Evolutionary conservation across 2,329 filamentous ascomycete species (phyloP).

Genomic region (Trichoderma lentiforme): DNA sequence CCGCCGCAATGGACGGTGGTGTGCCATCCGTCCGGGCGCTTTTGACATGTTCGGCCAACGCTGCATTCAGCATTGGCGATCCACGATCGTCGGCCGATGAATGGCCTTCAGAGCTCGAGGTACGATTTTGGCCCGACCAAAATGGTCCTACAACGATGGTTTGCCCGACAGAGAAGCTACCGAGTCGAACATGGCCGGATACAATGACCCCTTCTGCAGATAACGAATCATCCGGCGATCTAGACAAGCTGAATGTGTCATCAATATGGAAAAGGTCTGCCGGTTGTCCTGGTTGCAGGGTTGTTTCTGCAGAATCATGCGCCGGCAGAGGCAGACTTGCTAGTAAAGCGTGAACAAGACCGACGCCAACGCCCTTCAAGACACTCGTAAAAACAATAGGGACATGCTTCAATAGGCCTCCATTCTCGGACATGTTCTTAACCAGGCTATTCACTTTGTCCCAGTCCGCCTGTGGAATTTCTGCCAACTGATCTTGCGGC

Average conservation of each 20-base stretch:
- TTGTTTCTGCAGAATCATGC: conserved; percentile 52
- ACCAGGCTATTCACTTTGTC: conserved; percentile 56
- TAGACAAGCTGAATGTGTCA: conserved; percentile 76
- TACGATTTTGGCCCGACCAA: conserved; percentile 47
- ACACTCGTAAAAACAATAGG: conserved; percentile 87
- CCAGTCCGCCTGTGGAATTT: conserved; percentile 54
- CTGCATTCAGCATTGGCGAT: conserved; percentile 51
- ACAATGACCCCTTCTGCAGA: conserved; percentile 61
- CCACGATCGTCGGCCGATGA: conserved; percentile 46
- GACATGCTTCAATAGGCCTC: conserved; percentile 52
- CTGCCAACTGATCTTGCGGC: conserved; percentile 50
- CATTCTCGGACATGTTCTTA: conserved; percentile 44
- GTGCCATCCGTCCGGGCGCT: conserved; percentile 52
- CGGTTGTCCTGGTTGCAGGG: conserved; percentile 57
- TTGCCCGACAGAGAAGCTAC: conserved; percentile 73
- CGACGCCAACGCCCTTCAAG: conserved; percentile 78
- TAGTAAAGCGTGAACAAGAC: conserved; percentile 76
- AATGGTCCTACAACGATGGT: conserved; percentile 78
- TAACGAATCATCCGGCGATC: conserved; percentile 45
- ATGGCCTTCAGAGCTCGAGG: conserved; percentile 42
- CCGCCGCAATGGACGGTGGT: conserved; percentile 50
- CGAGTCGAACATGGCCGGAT: conserved; percentile 79
- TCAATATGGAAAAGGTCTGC: conserved; percentile 81
- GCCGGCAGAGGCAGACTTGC: conserved; percentile 68
- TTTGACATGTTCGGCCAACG: conserved; percentile 51